Base-by-base conservation (phyloP, 2,329 filamentous ascomycete genomes). In the Fusarium drepaniforme region DNA sequence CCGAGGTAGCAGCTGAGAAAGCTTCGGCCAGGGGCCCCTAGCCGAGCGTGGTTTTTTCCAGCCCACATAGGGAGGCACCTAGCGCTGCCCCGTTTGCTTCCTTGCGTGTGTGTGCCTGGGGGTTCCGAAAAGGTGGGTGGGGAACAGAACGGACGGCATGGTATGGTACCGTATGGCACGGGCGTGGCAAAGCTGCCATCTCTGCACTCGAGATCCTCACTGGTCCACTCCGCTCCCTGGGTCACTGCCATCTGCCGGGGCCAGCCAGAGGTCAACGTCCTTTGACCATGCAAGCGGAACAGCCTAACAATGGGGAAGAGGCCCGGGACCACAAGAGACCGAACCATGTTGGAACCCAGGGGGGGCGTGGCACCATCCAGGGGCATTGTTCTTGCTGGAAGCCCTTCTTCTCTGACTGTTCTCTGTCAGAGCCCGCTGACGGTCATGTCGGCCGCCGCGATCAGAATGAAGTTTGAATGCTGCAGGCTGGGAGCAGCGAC, bases 171-270 rank as follows among this genome's bases (percentile, higher is more conserved):
- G 35, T 37, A 46, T 46, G 42, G 42, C 72, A 74, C 70, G 73
- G 75, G 65, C 72, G 76, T 78, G 75, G 77, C 77, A 51, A 77
- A 72, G 69, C 69, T 70, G 53, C 69, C 70, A 75, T 69, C 68
- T 67, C 66, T 28, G 60, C 62, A 67, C 66, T 35, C 60, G 59
- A 38, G 21, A n/a, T 53, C 49, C 56, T 64, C 57, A 70, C 61
- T 51, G 46, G 46, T n/a, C 46, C 46, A 51, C 46, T 51, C 46
- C 16, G 16, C 46, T 51, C 25, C 46, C 28, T 33, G 49, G 66
- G 28, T 66, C 74, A 75, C 74, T 73, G 35, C 73, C 70, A 78
- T 78, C 72, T 77, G 64, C 77, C 67, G 67, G 66, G 66, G 64
- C 56, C 65, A 72, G 60, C 73, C 62, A 71, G 69, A 59, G 68